Evolutionary conservation across 2,329 filamentous ascomycete species (phyloP), one percentile per base, ranked within the genome.

Genomic region (Pestalotiopsis sp.): DNA sequence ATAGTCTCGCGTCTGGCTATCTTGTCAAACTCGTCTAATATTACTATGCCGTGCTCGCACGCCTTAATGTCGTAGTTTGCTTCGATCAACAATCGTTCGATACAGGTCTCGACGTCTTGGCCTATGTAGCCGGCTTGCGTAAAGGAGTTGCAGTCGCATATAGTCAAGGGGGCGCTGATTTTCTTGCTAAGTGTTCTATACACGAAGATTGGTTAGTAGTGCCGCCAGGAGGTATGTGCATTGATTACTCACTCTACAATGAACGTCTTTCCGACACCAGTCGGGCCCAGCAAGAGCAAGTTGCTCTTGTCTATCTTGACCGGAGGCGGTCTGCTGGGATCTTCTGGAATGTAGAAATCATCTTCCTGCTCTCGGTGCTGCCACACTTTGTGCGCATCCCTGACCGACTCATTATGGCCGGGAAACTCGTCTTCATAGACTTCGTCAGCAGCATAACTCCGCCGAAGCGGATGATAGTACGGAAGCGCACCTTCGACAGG

Each of bases 41-140:
- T 96, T 61, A 99, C 94, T 68, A 99, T 98, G 4, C 96, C 96
- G 66, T 93, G 89, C 78, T 99, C 95, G 7, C 94, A 92, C 67
- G 92, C 90, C 69, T 90, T 90, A 36, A 96, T 89, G 73, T 97
- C 93, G 79, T 97, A 97, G 78, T 97, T 95, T 9, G 95, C 91
- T 69, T 97, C 94, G 67, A 97, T 93, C 11, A 99, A 85, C 31
- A 99, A 86, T 59, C 96, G 88, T 76, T 98, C 94, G 56, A 99
- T 94, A 75, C 95, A 98, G 0, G 93, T 91, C 78, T 99, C 96
- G n/a, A 95, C 95, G 77, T 99, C 96, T 77, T 98, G 95, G 38
- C 96, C 96, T 73, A 99, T 98, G 75, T 99, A 99, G 31, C 96
- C 95, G 4, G 95, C 95, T 81, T 98, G 95, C 0, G 95, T 98